These are phyloP conservation scores for Elymus sibiricus DNA, from an alignment of 176 grass and related monocot species.

Conservation along the genomic window DNA sequence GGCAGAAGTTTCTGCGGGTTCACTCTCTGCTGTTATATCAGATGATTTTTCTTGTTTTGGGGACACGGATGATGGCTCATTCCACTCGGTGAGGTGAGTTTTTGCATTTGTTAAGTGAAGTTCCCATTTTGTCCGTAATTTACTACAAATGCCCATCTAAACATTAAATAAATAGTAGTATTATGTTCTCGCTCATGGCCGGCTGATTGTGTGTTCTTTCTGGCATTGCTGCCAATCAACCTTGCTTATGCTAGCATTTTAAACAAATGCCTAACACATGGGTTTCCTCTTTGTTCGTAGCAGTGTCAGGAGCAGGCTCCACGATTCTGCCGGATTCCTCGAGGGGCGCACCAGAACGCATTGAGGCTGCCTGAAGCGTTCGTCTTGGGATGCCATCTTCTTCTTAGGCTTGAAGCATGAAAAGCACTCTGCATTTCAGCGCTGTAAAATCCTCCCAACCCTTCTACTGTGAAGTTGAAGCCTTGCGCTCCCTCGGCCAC, in stretches of 20 bases:
- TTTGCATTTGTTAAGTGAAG: slow-evolving; percentile 4
- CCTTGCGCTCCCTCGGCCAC: too few species aligned
- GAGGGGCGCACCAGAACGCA: background rate
- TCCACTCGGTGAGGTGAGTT: slow-evolving; percentile 31
- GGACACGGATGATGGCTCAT: too few species aligned
- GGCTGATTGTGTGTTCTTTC: too few species aligned
- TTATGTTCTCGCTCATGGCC: background rate
- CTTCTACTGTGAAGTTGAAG: too few species aligned
- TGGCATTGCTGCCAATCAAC: too few species aligned
- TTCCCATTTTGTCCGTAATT: background rate
- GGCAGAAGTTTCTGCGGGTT: slow-evolving; percentile 33
- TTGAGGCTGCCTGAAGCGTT: background rate
- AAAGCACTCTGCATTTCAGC: too few species aligned
- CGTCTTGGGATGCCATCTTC: too few species aligned
- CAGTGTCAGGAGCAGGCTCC: background rate
- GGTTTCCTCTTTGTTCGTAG: background rate
- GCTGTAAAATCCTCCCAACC: too few species aligned
- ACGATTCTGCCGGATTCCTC: slow-evolving; percentile 40
- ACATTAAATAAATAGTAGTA: too few species aligned
- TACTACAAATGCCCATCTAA: too few species aligned
- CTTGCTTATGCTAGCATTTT: background rate
- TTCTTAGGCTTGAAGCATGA: too few species aligned
- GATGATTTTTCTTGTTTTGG: slow-evolving; percentile 30
- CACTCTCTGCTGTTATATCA: slow-evolving; percentile 20
- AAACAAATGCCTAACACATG: background rate